Evolutionary conservation across 192 early-diverging fungal genomes (phyloP).

Genomic region (Pilaira anomala): DNA sequence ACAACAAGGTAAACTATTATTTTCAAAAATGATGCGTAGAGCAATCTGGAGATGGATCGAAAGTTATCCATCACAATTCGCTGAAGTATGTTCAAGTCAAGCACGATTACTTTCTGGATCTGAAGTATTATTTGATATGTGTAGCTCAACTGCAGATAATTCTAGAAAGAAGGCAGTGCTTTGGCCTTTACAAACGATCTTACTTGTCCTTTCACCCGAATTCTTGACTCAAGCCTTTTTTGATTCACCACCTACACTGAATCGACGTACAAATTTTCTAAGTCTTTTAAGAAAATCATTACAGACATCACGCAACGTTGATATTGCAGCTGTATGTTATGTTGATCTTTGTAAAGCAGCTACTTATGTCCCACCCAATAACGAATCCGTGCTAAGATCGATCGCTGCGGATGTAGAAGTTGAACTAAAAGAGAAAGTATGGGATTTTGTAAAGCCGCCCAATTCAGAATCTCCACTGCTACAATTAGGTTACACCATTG

Average conservation of each 20-base stretch:
- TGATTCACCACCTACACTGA: conserved; percentile 21
- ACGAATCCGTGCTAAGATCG: conserved; percentile 54
- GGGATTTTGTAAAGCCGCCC: conserved; percentile 8
- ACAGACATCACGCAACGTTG: conserved; percentile 47
- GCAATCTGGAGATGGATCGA: conserved; percentile 93
- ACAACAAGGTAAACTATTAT: conserved; percentile 62
- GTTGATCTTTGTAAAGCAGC: conserved; percentile 71
- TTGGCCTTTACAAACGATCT: conserved; percentile 84
- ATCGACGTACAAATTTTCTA: conserved; percentile 60
- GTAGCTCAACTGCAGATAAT: conserved; percentile 52
- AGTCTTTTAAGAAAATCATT: conserved; percentile 51
- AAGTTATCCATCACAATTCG: conserved; percentile 74
- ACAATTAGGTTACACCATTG: conserved; percentile 51
- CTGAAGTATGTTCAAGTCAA: conserved; percentile 59
- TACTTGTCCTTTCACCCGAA: conserved; percentile 82
- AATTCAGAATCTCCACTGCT: conserved; percentile 28
- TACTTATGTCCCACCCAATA: conserved; percentile 56
- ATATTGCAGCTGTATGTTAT: conserved; percentile 64
- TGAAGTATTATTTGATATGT: conserved; percentile 71
- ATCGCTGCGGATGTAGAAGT: conserved; percentile 66
- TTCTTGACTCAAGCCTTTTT: conserved; percentile 60
- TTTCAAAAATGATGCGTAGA: conserved; percentile 71
- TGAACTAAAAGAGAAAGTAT: conserved; percentile 55
- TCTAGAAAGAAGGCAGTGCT: conserved; percentile 61
- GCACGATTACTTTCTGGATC: conserved; percentile 54